Evolutionary conservation across 2,329 filamentous ascomycete genomes (phyloP).

Genomic region (Pseudophaeomoniella oleicola): DNA sequence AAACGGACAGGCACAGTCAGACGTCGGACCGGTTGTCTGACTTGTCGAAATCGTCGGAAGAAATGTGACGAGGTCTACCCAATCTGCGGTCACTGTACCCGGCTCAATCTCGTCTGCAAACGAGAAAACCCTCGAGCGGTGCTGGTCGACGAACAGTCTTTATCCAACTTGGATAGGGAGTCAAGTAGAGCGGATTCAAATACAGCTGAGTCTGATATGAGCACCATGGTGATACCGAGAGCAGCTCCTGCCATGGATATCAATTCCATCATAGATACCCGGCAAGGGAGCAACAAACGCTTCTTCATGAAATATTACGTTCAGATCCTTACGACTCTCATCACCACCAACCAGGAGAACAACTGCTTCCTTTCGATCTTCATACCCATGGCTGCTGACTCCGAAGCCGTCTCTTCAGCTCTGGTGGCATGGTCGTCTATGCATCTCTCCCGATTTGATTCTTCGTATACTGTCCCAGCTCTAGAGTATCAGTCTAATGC

Average conservation of each 20-base stretch:
- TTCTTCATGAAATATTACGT: neutral
- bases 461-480: neutral
- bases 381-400: neutral
- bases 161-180: neutral
- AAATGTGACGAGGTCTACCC: conserved; percentile 3
- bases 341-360: neutral
- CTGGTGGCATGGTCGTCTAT: neutral
- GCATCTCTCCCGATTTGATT: neutral
- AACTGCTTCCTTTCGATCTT: neutral
- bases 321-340: neutral
- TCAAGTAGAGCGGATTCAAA: neutral
- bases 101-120: conserved; percentile 1
- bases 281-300: neutral
- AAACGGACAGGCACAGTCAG: neutral
- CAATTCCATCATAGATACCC: neutral
- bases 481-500: neutral
- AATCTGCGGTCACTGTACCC: conserved; percentile 1
- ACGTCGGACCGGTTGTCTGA: conserved; percentile 2
- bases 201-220: neutral
- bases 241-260: neutral
- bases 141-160: neutral
- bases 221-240: neutral
- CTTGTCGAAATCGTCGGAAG: conserved; percentile 2
- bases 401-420: neutral
- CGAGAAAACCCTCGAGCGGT: neutral